Evolutionary conservation across 2,329 filamentous ascomycete genomes (phyloP), one percentile per base, ranked within the genome.

Genomic region (Aspergillus sclerotialis): DNA sequence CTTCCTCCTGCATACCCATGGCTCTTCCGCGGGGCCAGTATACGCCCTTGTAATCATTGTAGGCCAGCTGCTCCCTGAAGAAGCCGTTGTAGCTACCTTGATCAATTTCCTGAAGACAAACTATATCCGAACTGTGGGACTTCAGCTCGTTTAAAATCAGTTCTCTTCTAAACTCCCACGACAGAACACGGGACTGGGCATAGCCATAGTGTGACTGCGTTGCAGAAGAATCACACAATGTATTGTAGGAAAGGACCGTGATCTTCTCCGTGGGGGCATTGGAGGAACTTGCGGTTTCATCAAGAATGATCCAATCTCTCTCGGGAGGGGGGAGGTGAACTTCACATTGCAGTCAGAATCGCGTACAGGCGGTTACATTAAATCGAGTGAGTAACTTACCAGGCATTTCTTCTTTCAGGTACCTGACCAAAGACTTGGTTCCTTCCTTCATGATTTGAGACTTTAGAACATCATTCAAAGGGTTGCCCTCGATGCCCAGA

Each of bases 51-150:
- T 96, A 98, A 45, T 90, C 88, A 50, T 83, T 74, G 49, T 86
- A 81, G 2, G 86, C 86, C 38, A 98, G 73, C 41, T 87, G 78
- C n/a, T 85, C 83, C 40, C 84, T 80, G 67, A 96, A 92, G 52
- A 83, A 93, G 41, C 90, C 85, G 55, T 93, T 84, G 67, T 93
- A 95, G 35, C 84, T 90, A 51, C 94, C 86, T 35, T 82, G 82
- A 35, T 94, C 90, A 26, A 96, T 84, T 60, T 98, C 92, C 58
- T 98, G 92, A 29, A 98, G 69, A 56, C 88, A 93, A 33, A 96
- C 71, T 50, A 98, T 84, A 62, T 98, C 92, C 33, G 90, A 82
- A 50, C 90, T 77, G 40, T 85, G 78, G 17, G 78, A 74, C 36
- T 79, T 74, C 34, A 98, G 76, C 60, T 96, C 90, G 32, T 82